Evolutionary conservation across 2,329 filamentous ascomycete genomes (phyloP), one percentile per base, ranked within the genome.

Genomic region (Onygenales sp.): DNA sequence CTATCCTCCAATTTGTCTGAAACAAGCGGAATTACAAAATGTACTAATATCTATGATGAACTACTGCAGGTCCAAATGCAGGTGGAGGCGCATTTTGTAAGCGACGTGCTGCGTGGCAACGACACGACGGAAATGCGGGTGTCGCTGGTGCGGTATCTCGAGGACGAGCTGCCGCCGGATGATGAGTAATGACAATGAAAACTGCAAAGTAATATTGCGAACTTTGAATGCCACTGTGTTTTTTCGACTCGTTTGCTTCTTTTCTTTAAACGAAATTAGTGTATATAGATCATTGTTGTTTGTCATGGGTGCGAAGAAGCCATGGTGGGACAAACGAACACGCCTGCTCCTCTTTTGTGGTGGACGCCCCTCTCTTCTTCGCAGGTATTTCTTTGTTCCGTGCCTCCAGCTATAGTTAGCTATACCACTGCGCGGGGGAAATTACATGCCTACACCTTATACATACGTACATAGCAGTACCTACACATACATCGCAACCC

Each of bases 61-160:
- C 41, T 27, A 44, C 31, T 35, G 11, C 61, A 84, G 83, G 82
- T 86, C 21, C 92, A 97, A 79, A 95, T 97, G 89, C 93, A 97
- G 71, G 90, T 97, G 3, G 92, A 98, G 68, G 89, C 89, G 46
- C 91, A 95, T 67, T 98, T 97, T 68, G 87, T 95, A 64, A 96
- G 89, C 69, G 93, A 98, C 69, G 81, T 95, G 35, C 76, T 98
- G 56, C 83, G 90, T 54, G 93, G 93, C 2, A 92, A 96, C 65
- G 93, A 98, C 68, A 92, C 88, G 14, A 98, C 93, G 1, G 93
- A 98, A 76, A 96, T 98, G 88, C 81, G 92, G 64, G 86, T 98
- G 65, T 89, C 89, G 32, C 74, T 98, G 63, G 82, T 97, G 63
- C 82, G 92, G 63, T 96, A 95, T 68, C 95, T 98, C 62, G 93